A percentile compares a stretch with the other conserved stretches of the same genome.
Conservation (phyloP, 2,329 filamentous ascomycete species). For the Mollisia scopiformis region DNA sequence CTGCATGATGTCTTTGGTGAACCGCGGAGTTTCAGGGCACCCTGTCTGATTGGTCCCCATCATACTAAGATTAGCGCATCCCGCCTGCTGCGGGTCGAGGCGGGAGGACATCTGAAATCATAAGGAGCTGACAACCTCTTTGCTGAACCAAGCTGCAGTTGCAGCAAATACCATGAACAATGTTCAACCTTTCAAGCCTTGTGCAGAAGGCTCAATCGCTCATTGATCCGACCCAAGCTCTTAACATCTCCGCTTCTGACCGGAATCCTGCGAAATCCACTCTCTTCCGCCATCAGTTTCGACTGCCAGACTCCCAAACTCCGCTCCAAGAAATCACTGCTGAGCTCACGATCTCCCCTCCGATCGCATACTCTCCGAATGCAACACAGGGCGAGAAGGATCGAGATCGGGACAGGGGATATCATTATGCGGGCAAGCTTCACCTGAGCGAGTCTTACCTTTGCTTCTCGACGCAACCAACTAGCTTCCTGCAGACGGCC, state of each 20-base stretch:
- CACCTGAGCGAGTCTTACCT: constrained; percentile 94
- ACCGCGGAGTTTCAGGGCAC: constrained; percentile 3
- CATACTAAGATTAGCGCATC: neutral
- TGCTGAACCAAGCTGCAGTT: constrained; percentile 3
- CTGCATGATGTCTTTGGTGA: too few relatives aligned
- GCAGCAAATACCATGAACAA: constrained; percentile 42
- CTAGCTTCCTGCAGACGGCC: constrained; percentile 81
- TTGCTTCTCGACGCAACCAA: constrained; percentile 93
- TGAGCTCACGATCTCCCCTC: constrained; percentile 84
- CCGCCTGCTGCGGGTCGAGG: constrained; percentile 3
- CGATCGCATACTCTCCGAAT: constrained; percentile 49
- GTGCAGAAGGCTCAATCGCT: constrained; percentile 75
- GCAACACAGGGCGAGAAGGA: constrained; percentile 72
- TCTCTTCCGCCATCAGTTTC: constrained; percentile 95
- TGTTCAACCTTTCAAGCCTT: constrained; percentile 75
- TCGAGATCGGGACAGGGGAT: constrained; percentile 68
- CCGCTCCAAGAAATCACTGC: constrained; percentile 96
- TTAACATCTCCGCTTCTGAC: constrained; percentile 73
- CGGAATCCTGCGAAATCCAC: constrained; percentile 86
- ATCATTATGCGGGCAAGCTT: constrained; percentile 88
- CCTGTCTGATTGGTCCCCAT: constrained; percentile 1
- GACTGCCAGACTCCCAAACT: constrained; percentile 87
- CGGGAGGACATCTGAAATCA: constrained; percentile 11
- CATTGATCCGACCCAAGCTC: constrained; percentile 1
- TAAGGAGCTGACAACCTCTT: constrained; percentile 1